These are phyloP conservation scores for Hyparrhenia diplandra DNA, from an alignment of 176 grass and related monocot species.

Conservation along the genomic window DNA sequence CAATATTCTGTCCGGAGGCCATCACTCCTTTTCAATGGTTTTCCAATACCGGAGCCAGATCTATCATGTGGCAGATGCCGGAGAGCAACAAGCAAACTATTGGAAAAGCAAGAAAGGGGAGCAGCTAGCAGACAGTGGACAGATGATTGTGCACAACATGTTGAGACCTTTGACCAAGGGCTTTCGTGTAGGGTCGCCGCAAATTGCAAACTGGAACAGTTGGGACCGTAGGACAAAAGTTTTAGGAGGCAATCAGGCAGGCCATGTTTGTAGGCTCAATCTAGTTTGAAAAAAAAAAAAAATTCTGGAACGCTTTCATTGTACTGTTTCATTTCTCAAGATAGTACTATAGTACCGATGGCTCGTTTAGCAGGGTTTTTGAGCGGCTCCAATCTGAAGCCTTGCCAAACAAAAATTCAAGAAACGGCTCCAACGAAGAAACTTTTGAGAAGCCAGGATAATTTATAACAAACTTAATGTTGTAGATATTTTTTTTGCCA, in stretches of 20 bases:
- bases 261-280: no score
- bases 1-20: background rate
- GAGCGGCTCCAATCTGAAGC: no score
- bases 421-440: no score
- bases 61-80: background rate
- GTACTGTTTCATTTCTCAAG: no score
- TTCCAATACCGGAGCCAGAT: background rate
- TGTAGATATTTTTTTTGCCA: no score
- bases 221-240: background rate
- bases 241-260: background rate
- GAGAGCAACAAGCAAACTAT: background rate
- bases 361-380: no score
- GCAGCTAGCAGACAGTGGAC: background rate
- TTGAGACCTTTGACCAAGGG: slow-evolving; percentile 21
- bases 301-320: no score
- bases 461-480: no score
- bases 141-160: slow-evolving; percentile 2
- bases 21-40: background rate
- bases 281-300: background rate
- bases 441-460: no score
- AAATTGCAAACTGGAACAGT: background rate
- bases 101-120: background rate
- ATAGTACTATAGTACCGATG: no score
- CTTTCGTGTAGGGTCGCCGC: slow-evolving; percentile 4
- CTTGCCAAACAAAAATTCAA: no score